Evolutionary conservation across 352 stramenopile species (phyloP), one percentile per base, ranked within the genome.

Genomic region (Phytopythium montanum): DNA sequence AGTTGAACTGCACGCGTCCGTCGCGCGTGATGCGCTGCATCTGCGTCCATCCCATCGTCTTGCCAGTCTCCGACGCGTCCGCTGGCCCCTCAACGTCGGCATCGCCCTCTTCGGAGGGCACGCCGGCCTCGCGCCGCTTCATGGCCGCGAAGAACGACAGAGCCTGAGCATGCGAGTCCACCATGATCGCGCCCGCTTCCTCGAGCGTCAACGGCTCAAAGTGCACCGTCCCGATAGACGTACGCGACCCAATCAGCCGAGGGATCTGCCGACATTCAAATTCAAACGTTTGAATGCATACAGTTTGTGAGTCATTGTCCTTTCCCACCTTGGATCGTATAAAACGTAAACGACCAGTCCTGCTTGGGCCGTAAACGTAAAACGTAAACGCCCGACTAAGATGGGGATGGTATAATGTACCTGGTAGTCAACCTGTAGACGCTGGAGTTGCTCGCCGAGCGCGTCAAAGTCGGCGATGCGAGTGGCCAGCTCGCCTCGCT

Each of bases 21-120:
- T 90, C 76, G 0, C 57, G 25, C 34, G 78, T 83, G 64, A 92
- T 85, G 28, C 78, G 77, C 57, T 90, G 79, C 64, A 87, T 76
- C 54, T 88, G 73, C 33, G 81, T 85, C 81, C 81, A 92, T 31
- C 81, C 81, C 69, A 89, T 88, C n/a, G 81, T 92, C 64, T 88
- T 83, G n/a, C 85, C 65, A 31, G 70, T 64, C 29, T 69, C 66
- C 7, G 50, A 10, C 50, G 49, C 18, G 49, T 56, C 34, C 19
- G 16, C 29, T 2, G 39, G 16, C 0, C 50, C 50, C 50, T 56
- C 50, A 14, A 33, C 31, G 28, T 41, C 50, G 41, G 29, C 5
- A 19, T 44, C 52, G 26, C 7, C 26, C 26, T 39, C 48, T 16
- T 25, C 48, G 28, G 3, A 4, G 0, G 77, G 48, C 7, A 63